These are phyloP conservation scores for Lactarius evosmus DNA, from an alignment of 768 basidiomycete species.

Conservation along the genomic window DNA sequence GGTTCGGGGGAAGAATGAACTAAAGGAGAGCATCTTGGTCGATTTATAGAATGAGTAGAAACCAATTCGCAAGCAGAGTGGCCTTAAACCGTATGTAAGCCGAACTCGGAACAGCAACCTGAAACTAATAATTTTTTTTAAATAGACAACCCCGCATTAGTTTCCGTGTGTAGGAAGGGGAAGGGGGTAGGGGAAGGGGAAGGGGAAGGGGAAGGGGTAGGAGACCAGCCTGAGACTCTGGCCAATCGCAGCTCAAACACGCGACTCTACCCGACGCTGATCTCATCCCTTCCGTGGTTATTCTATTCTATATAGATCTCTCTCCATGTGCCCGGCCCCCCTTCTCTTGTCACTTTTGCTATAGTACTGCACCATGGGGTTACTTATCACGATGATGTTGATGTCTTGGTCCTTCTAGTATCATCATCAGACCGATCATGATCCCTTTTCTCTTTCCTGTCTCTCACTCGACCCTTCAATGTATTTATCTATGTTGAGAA, in stretches of 20 bases:
- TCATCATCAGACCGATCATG: not conserved
- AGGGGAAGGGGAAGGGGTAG: not conserved
- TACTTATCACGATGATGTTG: not conserved
- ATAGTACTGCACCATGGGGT: not conserved
- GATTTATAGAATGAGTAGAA: constrained; percentile 20
- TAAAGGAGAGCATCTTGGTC: not conserved
- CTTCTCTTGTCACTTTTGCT: not conserved
- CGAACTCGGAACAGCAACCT: not conserved
- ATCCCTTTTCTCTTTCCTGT: not conserved
- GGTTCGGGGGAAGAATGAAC: constrained; percentile 18
- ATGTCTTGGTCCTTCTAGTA: not conserved
- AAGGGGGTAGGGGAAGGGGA: not conserved
- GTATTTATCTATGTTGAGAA: not conserved
- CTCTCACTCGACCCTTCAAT: not conserved
- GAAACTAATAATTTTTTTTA: not conserved
- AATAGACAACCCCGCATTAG: not conserved
- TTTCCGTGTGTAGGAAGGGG: constrained; percentile 2
- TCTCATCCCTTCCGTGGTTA: not conserved
- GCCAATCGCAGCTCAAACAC: not conserved
- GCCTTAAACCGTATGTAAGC: constrained; percentile 8
- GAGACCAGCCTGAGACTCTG: too few species aligned
- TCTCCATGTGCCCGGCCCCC: not conserved
- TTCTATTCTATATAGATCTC: not conserved
- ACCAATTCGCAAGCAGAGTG: not conserved
- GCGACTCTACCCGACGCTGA: not conserved